phyloP scores from a whole-genome alignment of 2,329 filamentous ascomycete species.

The Didymella exigua region DNA sequence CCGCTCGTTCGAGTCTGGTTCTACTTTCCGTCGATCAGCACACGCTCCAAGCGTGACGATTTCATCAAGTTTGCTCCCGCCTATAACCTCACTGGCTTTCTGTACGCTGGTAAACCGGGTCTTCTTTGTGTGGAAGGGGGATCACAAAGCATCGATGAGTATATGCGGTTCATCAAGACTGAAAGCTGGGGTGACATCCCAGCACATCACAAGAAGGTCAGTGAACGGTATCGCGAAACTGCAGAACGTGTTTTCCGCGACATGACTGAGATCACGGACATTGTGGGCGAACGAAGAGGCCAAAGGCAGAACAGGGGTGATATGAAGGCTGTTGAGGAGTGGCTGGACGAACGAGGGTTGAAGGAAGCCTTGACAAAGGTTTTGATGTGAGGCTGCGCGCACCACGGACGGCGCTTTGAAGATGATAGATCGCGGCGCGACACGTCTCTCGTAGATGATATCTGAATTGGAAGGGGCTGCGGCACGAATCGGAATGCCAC shows the following conservation, averaged over 20 bases:
- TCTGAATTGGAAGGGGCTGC: background rate
- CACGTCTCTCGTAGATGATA: background rate
- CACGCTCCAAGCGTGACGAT: conserved; percentile 63
- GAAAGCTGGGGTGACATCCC: conserved; percentile 69
- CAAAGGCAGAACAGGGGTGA: conserved; percentile 59
- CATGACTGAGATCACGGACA: conserved; percentile 64
- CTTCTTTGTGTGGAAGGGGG: conserved; percentile 59
- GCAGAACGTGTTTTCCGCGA: conserved; percentile 55
- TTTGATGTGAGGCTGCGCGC: conserved; percentile 27
- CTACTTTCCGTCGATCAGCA: conserved; percentile 67
- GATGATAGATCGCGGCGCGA: background rate
- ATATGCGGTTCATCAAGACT: conserved; percentile 68
- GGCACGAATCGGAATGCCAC: background rate
- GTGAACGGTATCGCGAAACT: conserved; percentile 58
- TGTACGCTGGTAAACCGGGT: conserved; percentile 66
- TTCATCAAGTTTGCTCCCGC: conserved; percentile 59
- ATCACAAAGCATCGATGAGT: conserved; percentile 58
- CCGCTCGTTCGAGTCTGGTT: conserved; percentile 63
- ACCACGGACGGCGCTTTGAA: background rate
- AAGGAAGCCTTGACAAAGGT: conserved; percentile 55
- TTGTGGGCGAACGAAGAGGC: conserved; percentile 56
- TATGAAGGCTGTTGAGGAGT: conserved; percentile 60
- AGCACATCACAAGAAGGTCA: conserved; percentile 66
- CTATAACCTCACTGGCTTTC: conserved; percentile 63
- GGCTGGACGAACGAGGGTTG: conserved; percentile 55